A percentile compares a stretch with the other conserved stretches of the same genome.
Conservation (phyloP, 495 filamentous ascomycete genomes). For the Pseudotulostoma volvatum region DNA sequence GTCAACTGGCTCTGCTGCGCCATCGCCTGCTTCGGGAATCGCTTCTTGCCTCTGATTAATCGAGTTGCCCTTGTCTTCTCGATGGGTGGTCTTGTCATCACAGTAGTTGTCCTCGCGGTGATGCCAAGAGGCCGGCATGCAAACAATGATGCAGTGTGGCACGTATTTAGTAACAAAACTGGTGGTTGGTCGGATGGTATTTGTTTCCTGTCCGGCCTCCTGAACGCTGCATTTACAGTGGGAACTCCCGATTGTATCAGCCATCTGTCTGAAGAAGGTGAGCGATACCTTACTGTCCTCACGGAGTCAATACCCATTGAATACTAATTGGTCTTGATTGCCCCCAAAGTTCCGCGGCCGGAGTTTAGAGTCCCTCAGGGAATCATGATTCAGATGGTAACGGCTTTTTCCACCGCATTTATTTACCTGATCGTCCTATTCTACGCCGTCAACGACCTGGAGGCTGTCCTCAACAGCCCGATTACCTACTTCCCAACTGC, state of each 20-base stretch:
- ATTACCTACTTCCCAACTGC: constrained; percentile 50
- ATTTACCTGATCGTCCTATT: constrained; percentile 44
- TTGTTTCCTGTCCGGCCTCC: constrained; percentile 52
- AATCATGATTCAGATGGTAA: constrained; percentile 39
- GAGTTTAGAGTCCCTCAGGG: constrained; percentile 20
- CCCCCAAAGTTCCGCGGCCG: too few species aligned
- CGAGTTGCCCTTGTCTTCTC: constrained; percentile 46
- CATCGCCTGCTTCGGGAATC: constrained; percentile 51
- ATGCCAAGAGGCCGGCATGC: constrained; percentile 47
- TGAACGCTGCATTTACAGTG: constrained; percentile 65
- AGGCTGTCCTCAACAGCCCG: constrained; percentile 34
- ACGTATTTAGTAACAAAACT: constrained; percentile 40
- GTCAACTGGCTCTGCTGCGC: constrained; percentile 45
- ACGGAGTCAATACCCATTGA: constrained; percentile 38
- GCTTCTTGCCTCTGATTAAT: constrained; percentile 44
- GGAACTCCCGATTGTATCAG: constrained; percentile 56
- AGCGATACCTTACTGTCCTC: constrained; percentile 42
- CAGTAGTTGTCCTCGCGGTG: constrained; percentile 51
- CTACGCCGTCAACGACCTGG: constrained; percentile 52
- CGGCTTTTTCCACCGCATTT: constrained; percentile 38
- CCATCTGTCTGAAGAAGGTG: constrained; percentile 62
- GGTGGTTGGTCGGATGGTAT: constrained; percentile 49
- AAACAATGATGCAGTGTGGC: constrained; percentile 42
- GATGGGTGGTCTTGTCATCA: constrained; percentile 44
- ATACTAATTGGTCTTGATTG: constrained; percentile 19